phyloP scores from a whole-genome alignment of 2,329 filamentous ascomycete species.

The Macroventuria anomochaeta region DNA sequence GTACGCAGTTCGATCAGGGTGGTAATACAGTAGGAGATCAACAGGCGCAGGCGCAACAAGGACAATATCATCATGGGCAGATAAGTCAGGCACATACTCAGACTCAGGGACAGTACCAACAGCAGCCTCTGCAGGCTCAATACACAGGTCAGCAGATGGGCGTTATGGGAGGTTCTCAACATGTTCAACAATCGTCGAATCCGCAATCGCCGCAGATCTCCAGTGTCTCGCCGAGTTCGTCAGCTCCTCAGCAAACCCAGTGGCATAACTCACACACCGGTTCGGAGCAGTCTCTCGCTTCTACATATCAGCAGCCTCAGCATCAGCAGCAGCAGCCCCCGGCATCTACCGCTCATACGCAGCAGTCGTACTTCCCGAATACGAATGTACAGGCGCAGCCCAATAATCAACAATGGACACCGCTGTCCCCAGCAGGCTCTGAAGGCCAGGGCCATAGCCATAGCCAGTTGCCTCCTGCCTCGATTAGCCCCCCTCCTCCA shows the following conservation, averaged over 20 bases:
- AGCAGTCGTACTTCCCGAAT: slow-evolving; percentile 20
- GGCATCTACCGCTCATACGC: background rate
- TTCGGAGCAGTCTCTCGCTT: slow-evolving; percentile 8
- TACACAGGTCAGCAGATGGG: slow-evolving; percentile 36
- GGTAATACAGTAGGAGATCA: slow-evolving; percentile 13
- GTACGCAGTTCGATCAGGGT: slow-evolving; percentile 22
- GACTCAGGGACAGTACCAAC: slow-evolving; percentile 15
- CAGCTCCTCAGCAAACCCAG: slow-evolving; percentile 17
- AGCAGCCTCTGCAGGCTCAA: slow-evolving; percentile 19
- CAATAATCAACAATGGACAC: slow-evolving; percentile 34
- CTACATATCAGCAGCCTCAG: background rate
- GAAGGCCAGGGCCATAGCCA: slow-evolving; percentile 20
- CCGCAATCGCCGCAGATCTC: slow-evolving; percentile 21
- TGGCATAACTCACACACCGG: slow-evolving; percentile 5
- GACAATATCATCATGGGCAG: slow-evolving; percentile 19
- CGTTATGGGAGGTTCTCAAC: slow-evolving; percentile 26
- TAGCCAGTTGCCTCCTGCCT: slow-evolving; percentile 14
- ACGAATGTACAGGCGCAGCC: background rate
- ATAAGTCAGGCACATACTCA: slow-evolving; percentile 1
- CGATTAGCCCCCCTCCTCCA: slow-evolving; percentile 30
- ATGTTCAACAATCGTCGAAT: slow-evolving; percentile 7
- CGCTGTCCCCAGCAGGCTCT: slow-evolving; percentile 23
- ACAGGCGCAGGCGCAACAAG: slow-evolving; percentile 18
- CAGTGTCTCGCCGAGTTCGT: slow-evolving; percentile 17
- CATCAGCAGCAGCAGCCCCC: slow-evolving; percentile 1